Evolutionary conservation across 2,329 filamentous ascomycete genomes (phyloP), one percentile per base, ranked within the genome.

Genomic region (Colletotrichum melonis): DNA sequence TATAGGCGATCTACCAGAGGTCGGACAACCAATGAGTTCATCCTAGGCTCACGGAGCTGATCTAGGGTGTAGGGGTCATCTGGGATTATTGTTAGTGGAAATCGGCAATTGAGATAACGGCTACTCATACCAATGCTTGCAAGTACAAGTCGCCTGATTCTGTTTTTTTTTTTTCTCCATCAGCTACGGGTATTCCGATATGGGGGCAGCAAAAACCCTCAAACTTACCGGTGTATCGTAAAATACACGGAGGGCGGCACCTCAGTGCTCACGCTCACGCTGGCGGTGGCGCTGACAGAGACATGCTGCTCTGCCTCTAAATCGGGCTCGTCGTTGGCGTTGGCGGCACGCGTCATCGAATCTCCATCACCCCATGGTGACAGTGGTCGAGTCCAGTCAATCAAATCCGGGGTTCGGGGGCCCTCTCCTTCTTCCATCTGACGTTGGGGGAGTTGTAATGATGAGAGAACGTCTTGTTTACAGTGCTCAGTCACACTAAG

Each of bases 1-100:
- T 93, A 93, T 0, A 93, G 84, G 54, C 90, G 87, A 75, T 93
- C 91, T 16, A 93, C 91, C 14, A 94, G 82, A 3, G 92, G 92
- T 63, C 92, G 88, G 3, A 93, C 90, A 63, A 94, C 87, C 5
- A 91, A 83, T 30, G 88, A 86, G 76, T 93, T 93, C 86, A 94
- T 91, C 46, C 91, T 88, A 19, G 91, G 92, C 72, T 91, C 90
- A 75, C 89, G 88, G 28, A 94, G 84, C 79, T 94, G 92, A 63
- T 93, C 90, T 73, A 90, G 76, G 1, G 84, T 85, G 66, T 85
- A 86, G 2, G 82, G 82, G 60, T 86, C 84, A 76, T 86, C 84
- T 84, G 69, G 3, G 7, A 28, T 54, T 49, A 19, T 9, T 22
- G 42, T 73, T 14, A 68, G 66, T 42, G 4, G 19, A 52, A 30